A percentile compares a stretch with the other conserved stretches of the same genome.
phyloP scores from a whole-genome alignment of 2,329 filamentous ascomycete genomes.

The Amesomyces nigricolor region DNA sequence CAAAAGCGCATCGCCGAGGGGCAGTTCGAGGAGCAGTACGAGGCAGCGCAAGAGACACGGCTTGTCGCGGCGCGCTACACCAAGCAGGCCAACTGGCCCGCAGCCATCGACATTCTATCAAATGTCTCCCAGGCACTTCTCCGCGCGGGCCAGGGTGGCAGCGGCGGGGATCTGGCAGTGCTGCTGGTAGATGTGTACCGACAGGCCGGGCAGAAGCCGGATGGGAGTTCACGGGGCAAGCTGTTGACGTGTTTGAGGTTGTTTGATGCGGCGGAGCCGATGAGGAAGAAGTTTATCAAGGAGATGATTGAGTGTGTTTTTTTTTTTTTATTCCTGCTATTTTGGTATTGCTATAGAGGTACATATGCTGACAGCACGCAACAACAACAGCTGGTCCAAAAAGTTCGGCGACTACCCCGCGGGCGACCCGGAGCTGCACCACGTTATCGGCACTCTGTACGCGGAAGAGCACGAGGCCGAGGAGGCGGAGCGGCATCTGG shows the following conservation, averaged over 20 bases:
- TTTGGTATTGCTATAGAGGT: neutral
- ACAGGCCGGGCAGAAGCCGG: conserved; percentile 73
- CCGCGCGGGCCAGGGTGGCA: conserved; percentile 87
- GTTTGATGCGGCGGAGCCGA: conserved; percentile 80
- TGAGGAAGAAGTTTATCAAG: conserved; percentile 83
- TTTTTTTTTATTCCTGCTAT: neutral
- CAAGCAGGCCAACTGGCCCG: conserved; percentile 76
- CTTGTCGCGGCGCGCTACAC: conserved; percentile 92
- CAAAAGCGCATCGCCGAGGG: conserved; percentile 72
- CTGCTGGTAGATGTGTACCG: conserved; percentile 87
- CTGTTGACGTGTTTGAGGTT: conserved; percentile 73
- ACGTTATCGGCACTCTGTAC: conserved; percentile 80
- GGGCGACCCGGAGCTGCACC: conserved; percentile 90
- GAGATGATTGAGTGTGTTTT: conserved; percentile 68
- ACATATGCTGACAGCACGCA: neutral
- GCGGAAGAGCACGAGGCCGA: conserved; percentile 91
- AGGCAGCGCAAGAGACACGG: conserved; percentile 96
- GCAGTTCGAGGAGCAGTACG: conserved; percentile 51
- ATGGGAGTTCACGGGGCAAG: conserved; percentile 67
- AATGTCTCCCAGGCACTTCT: conserved; percentile 80
- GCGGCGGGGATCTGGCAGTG: conserved; percentile 82
- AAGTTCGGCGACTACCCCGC: conserved; percentile 82
- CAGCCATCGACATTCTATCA: conserved; percentile 81
- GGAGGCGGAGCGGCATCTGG: conserved; percentile 85
- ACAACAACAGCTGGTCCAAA: conserved; percentile 63